Evolutionary conservation across 78 protist genomes (phyloP).

Genomic region (Planoprotostelium fungivorum): DNA sequence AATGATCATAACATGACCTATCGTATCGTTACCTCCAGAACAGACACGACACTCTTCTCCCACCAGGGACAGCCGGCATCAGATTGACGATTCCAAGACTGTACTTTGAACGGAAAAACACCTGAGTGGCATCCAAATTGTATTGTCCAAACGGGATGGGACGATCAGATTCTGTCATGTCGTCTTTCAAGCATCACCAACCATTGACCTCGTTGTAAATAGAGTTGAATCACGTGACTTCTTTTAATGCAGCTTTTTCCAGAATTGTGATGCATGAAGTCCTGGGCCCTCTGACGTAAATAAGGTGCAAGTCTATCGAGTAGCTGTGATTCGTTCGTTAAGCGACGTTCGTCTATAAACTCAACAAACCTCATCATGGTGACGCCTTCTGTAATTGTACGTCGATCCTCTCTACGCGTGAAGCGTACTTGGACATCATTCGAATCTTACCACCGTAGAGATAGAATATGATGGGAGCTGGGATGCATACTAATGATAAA

Average conservation of each 20-base stretch:
- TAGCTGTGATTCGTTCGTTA: too few relatives aligned
- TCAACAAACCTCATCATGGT: too few relatives aligned
- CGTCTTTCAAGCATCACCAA: too few relatives aligned
- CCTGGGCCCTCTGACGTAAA: too few relatives aligned
- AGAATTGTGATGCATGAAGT: too few relatives aligned
- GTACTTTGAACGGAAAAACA: background rate
- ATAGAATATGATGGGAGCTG: background rate
- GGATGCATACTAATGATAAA: background rate
- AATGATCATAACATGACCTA: constrained; percentile 50
- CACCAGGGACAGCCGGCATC: background rate
- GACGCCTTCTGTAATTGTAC: background rate
- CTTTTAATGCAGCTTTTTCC: too few relatives aligned
- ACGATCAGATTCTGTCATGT: too few relatives aligned
- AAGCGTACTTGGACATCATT: background rate
- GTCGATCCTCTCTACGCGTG: background rate
- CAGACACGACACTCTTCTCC: background rate
- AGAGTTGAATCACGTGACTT: too few relatives aligned
- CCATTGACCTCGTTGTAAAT: too few relatives aligned
- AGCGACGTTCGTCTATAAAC: too few relatives aligned
- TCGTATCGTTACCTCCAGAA: background rate
- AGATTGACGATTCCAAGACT: constrained; percentile 1
- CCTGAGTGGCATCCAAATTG: background rate
- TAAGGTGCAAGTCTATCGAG: too few relatives aligned
- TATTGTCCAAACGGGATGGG: background rate
- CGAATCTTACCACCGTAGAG: background rate